Evolutionary conservation across 345 rosid genomes (phyloP).

Genomic region (Dovyalis caffra): DNA sequence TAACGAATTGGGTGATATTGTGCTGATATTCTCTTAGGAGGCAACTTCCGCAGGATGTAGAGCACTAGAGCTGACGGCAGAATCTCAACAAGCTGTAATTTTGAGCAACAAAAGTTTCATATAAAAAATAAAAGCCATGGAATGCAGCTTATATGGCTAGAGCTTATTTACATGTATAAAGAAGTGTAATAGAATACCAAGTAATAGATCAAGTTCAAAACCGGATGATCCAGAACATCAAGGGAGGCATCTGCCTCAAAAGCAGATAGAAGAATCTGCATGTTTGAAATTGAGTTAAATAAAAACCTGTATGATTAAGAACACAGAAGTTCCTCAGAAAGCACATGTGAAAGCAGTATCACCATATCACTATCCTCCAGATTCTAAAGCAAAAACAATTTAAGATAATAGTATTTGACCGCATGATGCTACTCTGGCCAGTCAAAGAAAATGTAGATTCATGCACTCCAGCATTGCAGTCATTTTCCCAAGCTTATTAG

Average conservation of each 20-base stretch:
- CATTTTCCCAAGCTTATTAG: neutral
- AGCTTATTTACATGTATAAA: neutral
- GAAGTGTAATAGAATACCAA: constrained; percentile 43
- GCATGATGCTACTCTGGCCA: neutral
- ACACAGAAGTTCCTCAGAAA: neutral
- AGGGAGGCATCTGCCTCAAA: constrained; percentile 72
- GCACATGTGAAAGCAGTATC: neutral
- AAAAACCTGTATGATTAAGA: neutral
- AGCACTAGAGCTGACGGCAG: constrained; percentile 94
- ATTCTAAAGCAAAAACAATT: neutral
- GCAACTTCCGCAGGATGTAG: constrained; percentile 85
- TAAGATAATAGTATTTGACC: neutral
- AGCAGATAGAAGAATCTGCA: constrained; percentile 83
- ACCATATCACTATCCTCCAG: neutral
- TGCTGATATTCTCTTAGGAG: constrained; percentile 88
- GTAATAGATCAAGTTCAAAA: constrained; percentile 88
- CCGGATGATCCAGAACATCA: constrained; percentile 87
- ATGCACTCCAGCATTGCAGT: neutral
- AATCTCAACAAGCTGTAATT: constrained; percentile 84
- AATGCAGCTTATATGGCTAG: neutral
- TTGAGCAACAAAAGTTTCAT: constrained; percentile 3
- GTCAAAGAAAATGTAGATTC: neutral
- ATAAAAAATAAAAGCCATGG: neutral
- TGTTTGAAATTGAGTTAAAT: constrained; percentile 5
- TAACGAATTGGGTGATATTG: constrained; percentile 92